Base-by-base conservation (phyloP, 257 asterid species). In the Ophiorrhiza pumila region DNA sequence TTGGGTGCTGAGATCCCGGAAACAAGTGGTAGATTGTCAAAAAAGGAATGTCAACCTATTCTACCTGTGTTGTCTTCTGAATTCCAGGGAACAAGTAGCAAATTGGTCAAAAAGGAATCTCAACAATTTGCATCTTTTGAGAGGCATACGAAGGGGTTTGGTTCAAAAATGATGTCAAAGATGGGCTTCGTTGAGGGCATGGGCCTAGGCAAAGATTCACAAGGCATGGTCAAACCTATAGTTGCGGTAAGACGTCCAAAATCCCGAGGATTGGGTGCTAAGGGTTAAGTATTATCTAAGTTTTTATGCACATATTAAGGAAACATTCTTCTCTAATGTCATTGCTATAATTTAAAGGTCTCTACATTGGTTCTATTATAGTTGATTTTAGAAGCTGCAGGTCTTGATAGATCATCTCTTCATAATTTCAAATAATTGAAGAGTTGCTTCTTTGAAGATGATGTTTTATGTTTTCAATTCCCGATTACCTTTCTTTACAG, bases 111-210 rank as follows among this genome's bases (percentile, higher is more conserved):
- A 71, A 82, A 70, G 22, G 85, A 77, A 52, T 39, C 82, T 69
- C 77, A 59, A 42, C 82, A 80, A 45, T 34, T 90, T 73, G 99
- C 87, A 59, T 82, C 89, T 5, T 94, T 94, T 71, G 99, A 95
- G 92, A 90, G 74, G 85, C 94, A 95, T 34, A 95, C 98, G 0
- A 90, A 81, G 77, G 98, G 99, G 27, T 92, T 94, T 74, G 99
- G 99, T 56, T 94, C 99, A 35, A 94, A 84, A 76, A 82, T 94
- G 91, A 91, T 94, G 99, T 88, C 96, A 4, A 88, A 80, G 76
- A 92, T 92, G 98, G 99, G 98, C 1, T 95, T 95, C 31, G 87
- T 86, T 43, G 95, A 90, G 80, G 99, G 99, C 14, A 72, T 56
- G 74, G 98, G 98, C 20, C 86, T 95, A 45, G 99, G 98, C 18